These are phyloP conservation scores for Arxiozyma bovina DNA, from an alignment of 1,139 yeast genomes.

Conservation along the genomic window DNA sequence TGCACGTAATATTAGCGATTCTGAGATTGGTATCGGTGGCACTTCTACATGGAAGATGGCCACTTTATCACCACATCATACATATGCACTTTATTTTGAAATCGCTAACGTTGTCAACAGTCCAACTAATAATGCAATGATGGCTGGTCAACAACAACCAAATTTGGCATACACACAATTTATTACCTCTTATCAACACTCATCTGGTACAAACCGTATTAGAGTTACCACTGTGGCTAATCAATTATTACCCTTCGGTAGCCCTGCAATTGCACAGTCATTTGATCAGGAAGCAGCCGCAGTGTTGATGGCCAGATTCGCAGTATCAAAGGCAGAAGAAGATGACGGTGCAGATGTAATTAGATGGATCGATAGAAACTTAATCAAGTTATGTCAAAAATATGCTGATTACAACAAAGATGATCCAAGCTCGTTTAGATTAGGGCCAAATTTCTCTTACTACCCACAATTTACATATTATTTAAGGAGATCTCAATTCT, in stretches of 20 bases:
- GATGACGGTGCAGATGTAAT: conserved; percentile 66
- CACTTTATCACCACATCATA: conserved; percentile 72
- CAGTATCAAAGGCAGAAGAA: conserved; percentile 80
- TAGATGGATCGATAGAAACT: conserved; percentile 78
- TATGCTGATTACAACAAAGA: conserved; percentile 84
- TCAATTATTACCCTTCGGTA: conserved; percentile 46
- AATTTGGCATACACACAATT: conserved; percentile 44
- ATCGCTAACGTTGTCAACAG: conserved; percentile 43
- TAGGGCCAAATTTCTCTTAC: conserved; percentile 69
- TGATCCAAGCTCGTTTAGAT: conserved; percentile 63
- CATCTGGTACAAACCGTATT: conserved; percentile 72
- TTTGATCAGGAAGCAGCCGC: conserved; percentile 99
- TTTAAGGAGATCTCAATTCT: conserved; percentile 90
- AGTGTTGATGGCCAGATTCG: conserved; percentile 87
- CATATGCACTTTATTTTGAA: conserved; percentile 84
- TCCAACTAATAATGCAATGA: conserved; percentile 30
- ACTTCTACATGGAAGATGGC: conserved; percentile 83
- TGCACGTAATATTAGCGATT: conserved; percentile 71
- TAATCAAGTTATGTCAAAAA: conserved; percentile 75
- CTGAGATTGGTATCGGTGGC: conserved; percentile 89
- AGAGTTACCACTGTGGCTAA: conserved; percentile 86
- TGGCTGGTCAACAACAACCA: conserved; percentile 18
- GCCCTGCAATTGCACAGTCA: conserved; percentile 46
- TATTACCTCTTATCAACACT: conserved; percentile 70
- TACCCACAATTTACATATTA: conserved; percentile 95